Evolutionary conservation across 768 basidiomycete genomes (phyloP).

Genomic region (Kwoniella sp.): DNA sequence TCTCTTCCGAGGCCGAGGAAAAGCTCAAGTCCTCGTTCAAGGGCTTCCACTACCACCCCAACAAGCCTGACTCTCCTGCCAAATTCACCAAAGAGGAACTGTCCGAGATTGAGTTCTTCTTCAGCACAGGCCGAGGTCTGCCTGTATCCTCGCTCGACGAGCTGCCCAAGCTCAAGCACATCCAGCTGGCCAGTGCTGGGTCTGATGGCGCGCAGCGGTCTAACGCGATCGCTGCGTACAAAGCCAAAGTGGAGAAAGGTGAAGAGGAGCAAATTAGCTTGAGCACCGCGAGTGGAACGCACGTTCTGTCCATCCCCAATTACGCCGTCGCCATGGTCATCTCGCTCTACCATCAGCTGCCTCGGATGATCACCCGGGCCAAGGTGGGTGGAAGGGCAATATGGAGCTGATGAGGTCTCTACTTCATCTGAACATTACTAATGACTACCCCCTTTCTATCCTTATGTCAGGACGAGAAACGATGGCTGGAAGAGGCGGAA

Average conservation of each 20-base stretch:
- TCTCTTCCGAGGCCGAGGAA: conserved; percentile 1
- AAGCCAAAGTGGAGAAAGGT: background rate
- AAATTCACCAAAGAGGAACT: conserved; percentile 17
- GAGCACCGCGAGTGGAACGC: conserved; percentile 50
- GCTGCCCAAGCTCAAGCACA: conserved; percentile 41
- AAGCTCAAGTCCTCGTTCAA: conserved; percentile 11
- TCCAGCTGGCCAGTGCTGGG: conserved; percentile 48
- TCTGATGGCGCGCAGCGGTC: conserved; percentile 26
- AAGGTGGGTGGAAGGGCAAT: conserved; percentile 27
- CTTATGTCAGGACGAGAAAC: conserved; percentile 26
- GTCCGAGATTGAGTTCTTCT: conserved; percentile 34
- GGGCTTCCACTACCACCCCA: conserved; percentile 14
- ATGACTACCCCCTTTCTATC: background rate
- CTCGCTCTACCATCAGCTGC: conserved; percentile 40
- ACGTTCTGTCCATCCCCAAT: conserved; percentile 50
- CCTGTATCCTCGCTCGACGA: conserved; percentile 30
- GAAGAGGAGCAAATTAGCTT: conserved; percentile 31
- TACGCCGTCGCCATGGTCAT: conserved; percentile 44
- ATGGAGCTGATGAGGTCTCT: too few species aligned
- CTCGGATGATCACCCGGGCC: conserved; percentile 34
- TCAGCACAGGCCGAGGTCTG: conserved; percentile 27
- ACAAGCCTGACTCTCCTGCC: conserved; percentile 1
- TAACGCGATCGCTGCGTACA: conserved; percentile 9
- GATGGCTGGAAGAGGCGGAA: conserved; percentile 39
- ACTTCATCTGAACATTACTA: too few species aligned